Base-by-base conservation (phyloP, 2,329 filamentous ascomycete genomes). In the Diplodia seriata region DNA sequence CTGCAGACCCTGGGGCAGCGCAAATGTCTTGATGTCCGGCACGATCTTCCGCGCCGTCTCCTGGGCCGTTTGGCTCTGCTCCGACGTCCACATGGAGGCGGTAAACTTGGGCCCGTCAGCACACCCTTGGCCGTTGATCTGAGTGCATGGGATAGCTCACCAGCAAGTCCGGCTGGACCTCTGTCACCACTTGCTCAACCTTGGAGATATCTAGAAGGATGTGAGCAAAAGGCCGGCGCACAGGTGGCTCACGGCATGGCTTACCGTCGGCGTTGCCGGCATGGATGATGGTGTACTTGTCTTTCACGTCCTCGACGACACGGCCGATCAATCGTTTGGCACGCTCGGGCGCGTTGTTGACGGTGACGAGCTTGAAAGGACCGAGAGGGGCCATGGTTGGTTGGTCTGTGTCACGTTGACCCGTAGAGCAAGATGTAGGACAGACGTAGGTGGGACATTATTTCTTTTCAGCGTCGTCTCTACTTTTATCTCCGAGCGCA, bases 291-390 rank as follows among this genome's bases (percentile, higher is more conserved):
- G 82, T 86, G 76, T 90, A 91, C 49, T 79, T 80, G 67, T 89
- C 87, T 74, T 87, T 88, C 38, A 91, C 77, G 14, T 83, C 84
- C 67, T 89, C 86, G 12, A 85, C 82, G 47, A 91, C 77, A 0
- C 86, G 83, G 12, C 89, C 88, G 72, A 90, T 85, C 40, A 91
- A 77, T 8, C 81, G 78, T 78, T 87, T 86, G 40, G 89, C 89
- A 67, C 89, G 82, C 70, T 90, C 88, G 0, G 89, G 89, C 1
- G 85, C 87, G 1, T 85, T 90, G 79, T 91, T 91, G 71, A 91
- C 88, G 1, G 88, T 91, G 36, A 90, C 85, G 14, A 91, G 84
- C 72, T 82, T 85, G 78, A 84, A 91, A 3, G 87, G 87, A 20
- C 87, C 87, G 69, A 72, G 68, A 61, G 69, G 66, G 2, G 66